A percentile compares a stretch with the other conserved stretches of the same genome.
Conservation (phyloP, 257 asterid species). For the Coffea eugenioides region DNA sequence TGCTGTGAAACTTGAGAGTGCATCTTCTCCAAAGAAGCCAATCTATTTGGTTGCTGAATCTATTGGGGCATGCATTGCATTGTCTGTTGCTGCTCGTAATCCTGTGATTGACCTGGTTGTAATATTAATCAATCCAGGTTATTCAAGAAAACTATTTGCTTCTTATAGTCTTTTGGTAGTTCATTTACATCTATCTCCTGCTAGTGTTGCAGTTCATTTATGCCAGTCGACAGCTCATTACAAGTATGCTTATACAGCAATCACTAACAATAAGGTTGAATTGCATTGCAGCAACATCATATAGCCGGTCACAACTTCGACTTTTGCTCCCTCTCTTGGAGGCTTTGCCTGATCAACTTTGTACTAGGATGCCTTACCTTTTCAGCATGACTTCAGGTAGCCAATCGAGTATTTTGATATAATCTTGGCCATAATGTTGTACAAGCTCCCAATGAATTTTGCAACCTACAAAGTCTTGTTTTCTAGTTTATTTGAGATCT, state of each 20-base stretch:
- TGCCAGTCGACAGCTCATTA: background rate
- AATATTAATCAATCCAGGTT: conserved; percentile 59
- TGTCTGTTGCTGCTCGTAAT: conserved; percentile 58
- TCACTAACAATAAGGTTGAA: background rate
- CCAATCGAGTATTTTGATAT: background rate
- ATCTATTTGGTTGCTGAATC: conserved; percentile 57
- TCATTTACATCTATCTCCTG: background rate
- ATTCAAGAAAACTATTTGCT: background rate
- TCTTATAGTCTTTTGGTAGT: background rate
- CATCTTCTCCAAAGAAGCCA: conserved; percentile 40
- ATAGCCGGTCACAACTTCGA: conserved; percentile 41
- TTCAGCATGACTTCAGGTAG: conserved; percentile 22
- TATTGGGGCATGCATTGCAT: conserved; percentile 59
- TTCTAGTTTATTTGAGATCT: background rate
- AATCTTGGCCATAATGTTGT: background rate
- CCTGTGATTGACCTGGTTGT: conserved; percentile 47
- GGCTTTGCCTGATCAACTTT: conserved; percentile 35
- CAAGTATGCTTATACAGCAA: background rate
- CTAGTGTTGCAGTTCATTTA: background rate
- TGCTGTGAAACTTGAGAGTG: conserved; percentile 35
- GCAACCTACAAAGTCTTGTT: background rate
- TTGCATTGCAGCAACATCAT: conserved; percentile 53
- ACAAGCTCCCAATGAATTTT: background rate
- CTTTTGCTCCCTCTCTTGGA: conserved; percentile 42
- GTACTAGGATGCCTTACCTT: conserved; percentile 34